Percentiles rank a stretch among this genome's conserved stretches.
Conservation (phyloP, 305 asterid genomes). For the Fraxinus ornus region DNA sequence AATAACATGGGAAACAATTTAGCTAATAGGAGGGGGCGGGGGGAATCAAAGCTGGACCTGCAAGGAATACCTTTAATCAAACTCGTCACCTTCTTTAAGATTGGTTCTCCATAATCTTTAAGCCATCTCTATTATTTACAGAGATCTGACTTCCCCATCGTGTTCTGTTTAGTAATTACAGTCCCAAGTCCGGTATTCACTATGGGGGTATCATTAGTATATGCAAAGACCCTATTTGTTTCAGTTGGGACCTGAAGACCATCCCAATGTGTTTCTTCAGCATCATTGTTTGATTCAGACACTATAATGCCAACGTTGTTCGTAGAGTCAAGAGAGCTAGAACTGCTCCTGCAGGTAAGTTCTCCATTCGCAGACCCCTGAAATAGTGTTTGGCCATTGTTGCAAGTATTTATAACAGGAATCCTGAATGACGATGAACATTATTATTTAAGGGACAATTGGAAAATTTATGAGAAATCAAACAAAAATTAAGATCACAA, state of each 20-base stretch:
- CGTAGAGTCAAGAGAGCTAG: slow-evolving; percentile 41
- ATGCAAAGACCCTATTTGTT: slow-evolving; percentile 46
- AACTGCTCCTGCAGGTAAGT: slow-evolving; percentile 28
- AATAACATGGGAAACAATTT: not conserved
- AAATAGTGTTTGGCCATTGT: slow-evolving; percentile 35
- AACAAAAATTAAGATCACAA: not conserved
- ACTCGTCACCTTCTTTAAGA: slow-evolving; percentile 32
- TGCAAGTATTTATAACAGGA: slow-evolving; percentile 20
- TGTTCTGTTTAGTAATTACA: slow-evolving; percentile 59
- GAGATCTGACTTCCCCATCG: slow-evolving; percentile 34
- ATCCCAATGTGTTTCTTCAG: slow-evolving; percentile 35
- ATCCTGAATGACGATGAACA: slow-evolving; percentile 32
- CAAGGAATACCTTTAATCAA: slow-evolving; percentile 49
- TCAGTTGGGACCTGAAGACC: slow-evolving; percentile 43
- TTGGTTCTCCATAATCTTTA: slow-evolving; percentile 42
- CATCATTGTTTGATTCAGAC: slow-evolving; percentile 32
- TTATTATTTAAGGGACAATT: not conserved
- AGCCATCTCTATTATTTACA: slow-evolving; percentile 56
- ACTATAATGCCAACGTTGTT: slow-evolving; percentile 31
- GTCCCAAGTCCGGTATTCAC: slow-evolving; percentile 37
- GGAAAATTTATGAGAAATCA: not conserved
- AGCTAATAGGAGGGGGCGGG: not conserved
- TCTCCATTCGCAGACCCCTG: slow-evolving; percentile 40
- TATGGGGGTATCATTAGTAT: slow-evolving; percentile 46
- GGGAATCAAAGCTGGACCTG: not conserved